Base-by-base conservation (phyloP, 768 basidiomycete species). In the Tephrocybe sp. region DNA sequence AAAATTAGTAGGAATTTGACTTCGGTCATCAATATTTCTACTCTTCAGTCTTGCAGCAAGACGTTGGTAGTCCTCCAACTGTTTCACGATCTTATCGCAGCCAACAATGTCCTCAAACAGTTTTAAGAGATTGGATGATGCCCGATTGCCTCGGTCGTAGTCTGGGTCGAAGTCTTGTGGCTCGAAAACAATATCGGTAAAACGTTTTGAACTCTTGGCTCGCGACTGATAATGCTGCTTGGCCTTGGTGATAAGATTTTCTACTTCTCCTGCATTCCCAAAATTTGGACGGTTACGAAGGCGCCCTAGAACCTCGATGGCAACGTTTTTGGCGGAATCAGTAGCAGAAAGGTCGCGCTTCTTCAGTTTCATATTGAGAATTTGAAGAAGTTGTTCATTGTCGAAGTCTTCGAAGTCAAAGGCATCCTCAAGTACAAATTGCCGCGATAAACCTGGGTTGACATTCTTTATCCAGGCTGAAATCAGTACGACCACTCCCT, bases 391-490 rank as follows among this genome's bases (percentile, higher is more conserved):
- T 54, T 87, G 79, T 0, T 66, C 32, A 47, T 82, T 74, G 6
- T 65, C 75, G 58, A 83, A 88, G 60, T 88, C 83, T 25, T 84
- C 78, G 52, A 87, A 87, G n/a, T 69, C 64, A 70, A 87, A 87
- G 0, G 86, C 81, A 37, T 84, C 73, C 47, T 87, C 86, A 24
- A 87, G 82, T 9, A 76, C 75, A 60, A 88, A 88, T 0, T 86
- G 82, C 21, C 86, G 77, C 2, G 78, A 64, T 8, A 87, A 65
- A 12, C 86, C 86, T 0, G 84, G 80, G 56, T 87, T 88, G 25
- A 86, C 85, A 42, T 87, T 82, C 86, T 87, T 44, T n/a, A 31
- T 19, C 15, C 25, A 31, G 16, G n/a, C 5, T 4, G 32, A 16
- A 27, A n/a, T 44, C 12, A 44, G 8, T 21, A 44, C 5, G 35